phyloP scores from a whole-genome alignment of 2,329 filamentous ascomycete genomes.

The Sordariomycetes sp. region DNA sequence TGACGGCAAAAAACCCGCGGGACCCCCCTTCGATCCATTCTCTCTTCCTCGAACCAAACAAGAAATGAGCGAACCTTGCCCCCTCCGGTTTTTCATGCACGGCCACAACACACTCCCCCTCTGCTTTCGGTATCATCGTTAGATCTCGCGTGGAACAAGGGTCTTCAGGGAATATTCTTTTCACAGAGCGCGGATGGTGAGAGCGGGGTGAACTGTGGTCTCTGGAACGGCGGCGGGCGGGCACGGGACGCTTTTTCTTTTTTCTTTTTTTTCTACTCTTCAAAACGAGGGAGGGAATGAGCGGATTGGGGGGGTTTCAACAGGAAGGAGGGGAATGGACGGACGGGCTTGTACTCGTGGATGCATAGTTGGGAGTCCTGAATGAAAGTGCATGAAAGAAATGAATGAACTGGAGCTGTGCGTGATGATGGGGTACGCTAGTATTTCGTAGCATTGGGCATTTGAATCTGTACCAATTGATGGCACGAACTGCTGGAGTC shows the following conservation, averaged over 20 bases:
- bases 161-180: constrained; percentile 1
- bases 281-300: too few relatives aligned
- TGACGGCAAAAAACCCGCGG: too few relatives aligned
- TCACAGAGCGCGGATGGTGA: constrained; percentile 2
- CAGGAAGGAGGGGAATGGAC: not conserved
- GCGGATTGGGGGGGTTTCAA: not conserved
- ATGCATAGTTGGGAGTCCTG: not conserved
- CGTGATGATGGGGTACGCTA: not conserved
- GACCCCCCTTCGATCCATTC: too few relatives aligned
- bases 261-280: too few relatives aligned
- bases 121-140: constrained; percentile 5
- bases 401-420: not conserved
- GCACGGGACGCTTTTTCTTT: not conserved
- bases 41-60: not conserved
- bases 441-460: too few relatives aligned
- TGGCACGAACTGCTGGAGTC: too few relatives aligned
- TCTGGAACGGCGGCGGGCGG: not conserved
- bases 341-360: not conserved
- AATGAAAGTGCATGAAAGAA: not conserved
- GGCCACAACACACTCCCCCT: not conserved
- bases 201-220: not conserved
- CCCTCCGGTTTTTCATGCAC: not conserved
- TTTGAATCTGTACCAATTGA: too few relatives aligned
- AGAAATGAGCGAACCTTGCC: not conserved
- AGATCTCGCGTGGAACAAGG: constrained; percentile 5